These are phyloP conservation scores for Xylariaceae sp. DNA, from an alignment of 2,329 filamentous ascomycete genomes.

Conservation along the genomic window DNA sequence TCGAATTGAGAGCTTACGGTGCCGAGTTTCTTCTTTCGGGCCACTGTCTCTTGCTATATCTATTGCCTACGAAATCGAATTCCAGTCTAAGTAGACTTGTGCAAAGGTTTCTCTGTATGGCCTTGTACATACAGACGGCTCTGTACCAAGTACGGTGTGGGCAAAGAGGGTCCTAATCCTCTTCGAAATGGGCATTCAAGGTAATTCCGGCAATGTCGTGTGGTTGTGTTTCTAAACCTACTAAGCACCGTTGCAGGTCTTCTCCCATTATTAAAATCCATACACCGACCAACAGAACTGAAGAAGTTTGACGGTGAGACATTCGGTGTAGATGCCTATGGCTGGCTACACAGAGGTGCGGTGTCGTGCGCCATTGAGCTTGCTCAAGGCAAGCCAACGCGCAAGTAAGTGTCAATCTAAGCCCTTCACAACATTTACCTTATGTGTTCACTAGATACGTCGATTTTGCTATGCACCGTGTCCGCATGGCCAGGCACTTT, in stretches of 20 bases:
- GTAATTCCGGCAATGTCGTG: constrained; percentile 21
- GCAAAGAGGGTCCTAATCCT: constrained; percentile 5
- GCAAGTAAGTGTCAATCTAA: constrained; percentile 62
- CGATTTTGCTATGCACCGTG: constrained; percentile 85
- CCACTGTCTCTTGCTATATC: not conserved
- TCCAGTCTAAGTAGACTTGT: not conserved
- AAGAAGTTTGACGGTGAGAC: constrained; percentile 87
- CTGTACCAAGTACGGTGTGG: constrained; percentile 3
- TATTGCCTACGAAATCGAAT: not conserved
- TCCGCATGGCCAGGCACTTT: constrained; percentile 92
- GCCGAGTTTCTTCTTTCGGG: not conserved
- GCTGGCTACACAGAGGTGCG: constrained; percentile 94
- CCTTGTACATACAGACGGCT: constrained; percentile 2
- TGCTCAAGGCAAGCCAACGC: constrained; percentile 83
- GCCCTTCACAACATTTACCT: constrained; percentile 8
- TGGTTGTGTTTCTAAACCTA: constrained; percentile 24
- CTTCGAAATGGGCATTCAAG: constrained; percentile 37
- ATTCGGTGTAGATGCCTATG: constrained; percentile 94
- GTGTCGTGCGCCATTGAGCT: constrained; percentile 89
- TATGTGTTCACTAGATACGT: constrained; percentile 67
- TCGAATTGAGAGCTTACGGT: not conserved
- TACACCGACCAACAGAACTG: constrained; percentile 84
- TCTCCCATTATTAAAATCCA: constrained; percentile 90
- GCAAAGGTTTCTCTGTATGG: constrained; percentile 13
- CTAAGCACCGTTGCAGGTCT: constrained; percentile 60